Conservation (phyloP, 2,329 filamentous ascomycete genomes). For the Alternaria gaisen region DNA sequence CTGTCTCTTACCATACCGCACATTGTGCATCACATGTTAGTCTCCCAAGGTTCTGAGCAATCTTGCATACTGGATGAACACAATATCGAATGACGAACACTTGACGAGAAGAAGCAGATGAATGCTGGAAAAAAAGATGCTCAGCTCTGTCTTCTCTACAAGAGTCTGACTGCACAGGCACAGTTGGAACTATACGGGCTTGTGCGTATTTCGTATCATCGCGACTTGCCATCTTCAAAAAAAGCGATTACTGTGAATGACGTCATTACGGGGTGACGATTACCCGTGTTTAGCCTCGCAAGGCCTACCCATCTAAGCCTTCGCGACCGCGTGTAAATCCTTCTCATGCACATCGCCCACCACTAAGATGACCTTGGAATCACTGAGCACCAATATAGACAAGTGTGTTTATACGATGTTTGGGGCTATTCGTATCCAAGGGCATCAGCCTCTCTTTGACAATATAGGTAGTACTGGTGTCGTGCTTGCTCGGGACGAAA, state of each 20-base stretch:
- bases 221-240: background rate
- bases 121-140: background rate
- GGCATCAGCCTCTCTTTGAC: background rate
- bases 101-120: background rate
- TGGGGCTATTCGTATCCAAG: background rate
- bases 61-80: background rate
- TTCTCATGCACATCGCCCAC: background rate
- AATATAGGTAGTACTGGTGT: background rate
- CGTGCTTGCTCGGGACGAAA: background rate
- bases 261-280: background rate
- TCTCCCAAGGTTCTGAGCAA: background rate
- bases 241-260: background rate
- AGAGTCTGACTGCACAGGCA: background rate
- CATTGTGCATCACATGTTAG: background rate
- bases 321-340: background rate
- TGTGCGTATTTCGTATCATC: background rate
- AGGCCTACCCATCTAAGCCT: slow-evolving; percentile 1
- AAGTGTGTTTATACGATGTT: background rate
- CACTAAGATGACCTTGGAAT: background rate
- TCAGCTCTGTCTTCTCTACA: background rate
- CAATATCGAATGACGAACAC: background rate
- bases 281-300: slow-evolving; percentile 1
- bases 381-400: background rate
- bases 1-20: background rate
- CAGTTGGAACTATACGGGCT: background rate